Percentiles rank a stretch among this genome's conserved stretches.
These are phyloP conservation scores for Elongisporangium anandrum DNA, from an alignment of 352 stramenopile genomes.

Conservation along the genomic window DNA sequence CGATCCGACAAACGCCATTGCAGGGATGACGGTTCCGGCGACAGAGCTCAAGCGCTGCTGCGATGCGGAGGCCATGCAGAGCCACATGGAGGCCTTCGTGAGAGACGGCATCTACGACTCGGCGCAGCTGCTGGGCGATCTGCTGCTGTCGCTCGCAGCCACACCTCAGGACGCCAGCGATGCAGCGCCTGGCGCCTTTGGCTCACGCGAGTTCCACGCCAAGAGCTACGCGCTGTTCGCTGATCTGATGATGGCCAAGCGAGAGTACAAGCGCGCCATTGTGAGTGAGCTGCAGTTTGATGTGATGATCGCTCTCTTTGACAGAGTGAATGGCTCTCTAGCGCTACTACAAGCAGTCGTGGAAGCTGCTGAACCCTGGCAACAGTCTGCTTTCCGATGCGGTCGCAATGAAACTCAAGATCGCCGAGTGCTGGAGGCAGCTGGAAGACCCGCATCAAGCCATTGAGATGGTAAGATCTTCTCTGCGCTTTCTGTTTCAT, in stretches of 20 bases:
- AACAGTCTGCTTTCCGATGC: conserved; percentile 10
- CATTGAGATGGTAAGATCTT: conserved; percentile 61
- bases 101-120: conserved; percentile 41
- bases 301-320: background rate
- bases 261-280: conserved; percentile 69
- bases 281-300: conserved; percentile 20
- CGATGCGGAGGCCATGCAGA: conserved; percentile 50
- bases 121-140: conserved; percentile 59
- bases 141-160: conserved; percentile 47
- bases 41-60: conserved; percentile 4
- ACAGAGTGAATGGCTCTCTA: conserved; percentile 4
- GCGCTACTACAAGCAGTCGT: conserved; percentile 47
- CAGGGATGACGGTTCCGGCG: background rate
- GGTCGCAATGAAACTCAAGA: conserved; percentile 38
- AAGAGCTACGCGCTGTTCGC: conserved; percentile 54
- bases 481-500: background rate
- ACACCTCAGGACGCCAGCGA: conserved; percentile 14
- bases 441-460: conserved; percentile 53
- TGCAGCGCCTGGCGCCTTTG: conserved; percentile 5
- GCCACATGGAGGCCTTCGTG: conserved; percentile 54
- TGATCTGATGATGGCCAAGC: conserved; percentile 61
- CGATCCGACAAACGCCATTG: too few relatives aligned
- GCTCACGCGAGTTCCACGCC: conserved; percentile 46
- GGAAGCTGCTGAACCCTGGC: conserved; percentile 23
- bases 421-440: conserved; percentile 67